These are phyloP conservation scores for Amphibolis antarctica DNA, from an alignment of 106 monocot species.

Conservation along the genomic window DNA sequence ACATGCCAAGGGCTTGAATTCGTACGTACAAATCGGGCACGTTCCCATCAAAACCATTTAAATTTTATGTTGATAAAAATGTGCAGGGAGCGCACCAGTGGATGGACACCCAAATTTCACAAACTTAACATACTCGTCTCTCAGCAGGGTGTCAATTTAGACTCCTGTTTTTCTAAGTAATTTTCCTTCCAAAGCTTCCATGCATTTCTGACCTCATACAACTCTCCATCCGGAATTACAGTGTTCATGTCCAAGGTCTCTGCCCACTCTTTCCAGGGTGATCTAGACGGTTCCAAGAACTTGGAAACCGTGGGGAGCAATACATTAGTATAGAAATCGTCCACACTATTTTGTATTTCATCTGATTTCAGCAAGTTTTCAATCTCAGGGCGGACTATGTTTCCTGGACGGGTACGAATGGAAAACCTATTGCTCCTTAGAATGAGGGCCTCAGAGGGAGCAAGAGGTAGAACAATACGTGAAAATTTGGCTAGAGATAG, in stretches of 20 bases:
- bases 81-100: too few relatives aligned
- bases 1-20: too few relatives aligned
- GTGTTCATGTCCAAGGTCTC: slow-evolving; percentile 51
- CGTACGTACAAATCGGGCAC: too few relatives aligned
- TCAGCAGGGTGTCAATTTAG: background rate
- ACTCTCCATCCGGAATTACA: slow-evolving; percentile 43
- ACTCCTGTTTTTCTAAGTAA: background rate
- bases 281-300: slow-evolving; percentile 59
- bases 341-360: slow-evolving; percentile 40
- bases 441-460: slow-evolving; percentile 75
- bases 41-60: too few relatives aligned
- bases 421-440: slow-evolving; percentile 43
- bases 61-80: too few relatives aligned
- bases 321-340: slow-evolving; percentile 41
- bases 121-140: background rate
- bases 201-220: slow-evolving; percentile 58
- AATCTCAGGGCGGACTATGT: slow-evolving; percentile 38
- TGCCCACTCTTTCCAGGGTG: slow-evolving; percentile 76
- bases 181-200: slow-evolving; percentile 50
- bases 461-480: slow-evolving; percentile 67
- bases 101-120: too few relatives aligned
- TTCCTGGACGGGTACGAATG: slow-evolving; percentile 35
- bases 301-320: slow-evolving; percentile 53
- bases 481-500: slow-evolving; percentile 75
- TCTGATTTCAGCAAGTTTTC: slow-evolving; percentile 47